Conservation (phyloP, 306 rosid genomes). For the Fragaria vesca region DNA sequence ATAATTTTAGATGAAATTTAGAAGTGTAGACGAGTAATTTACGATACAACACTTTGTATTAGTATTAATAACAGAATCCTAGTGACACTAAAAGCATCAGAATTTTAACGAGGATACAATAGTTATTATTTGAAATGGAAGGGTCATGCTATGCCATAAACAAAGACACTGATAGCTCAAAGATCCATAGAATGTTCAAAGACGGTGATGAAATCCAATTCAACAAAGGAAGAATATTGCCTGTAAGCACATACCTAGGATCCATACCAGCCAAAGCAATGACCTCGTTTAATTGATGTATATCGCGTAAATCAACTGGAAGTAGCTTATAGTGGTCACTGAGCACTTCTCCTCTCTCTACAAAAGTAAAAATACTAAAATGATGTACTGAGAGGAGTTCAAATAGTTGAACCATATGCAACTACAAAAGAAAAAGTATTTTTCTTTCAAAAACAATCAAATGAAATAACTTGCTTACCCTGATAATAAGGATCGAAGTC, state of each 20-base stretch:
- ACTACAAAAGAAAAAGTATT: not conserved
- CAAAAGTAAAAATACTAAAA: constrained; percentile 27
- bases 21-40: not conserved
- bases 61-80: too few species aligned
- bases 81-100: not conserved
- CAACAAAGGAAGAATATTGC: constrained; percentile 15
- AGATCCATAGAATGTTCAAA: constrained; percentile 11
- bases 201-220: not conserved
- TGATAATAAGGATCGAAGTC: not conserved
- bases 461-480: not conserved
- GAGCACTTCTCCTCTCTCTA: constrained; percentile 89
- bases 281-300: constrained; percentile 51
- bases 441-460: not conserved
- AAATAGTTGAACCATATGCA: not conserved
- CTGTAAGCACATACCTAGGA: constrained; percentile 57
- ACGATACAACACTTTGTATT: not conserved
- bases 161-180: not conserved
- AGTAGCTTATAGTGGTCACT: constrained; percentile 83
- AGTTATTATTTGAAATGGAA: not conserved
- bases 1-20: not conserved
- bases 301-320: constrained; percentile 79
- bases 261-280: constrained; percentile 73
- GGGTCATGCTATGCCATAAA: not conserved
- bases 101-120: not conserved
- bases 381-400: not conserved